Evolutionary conservation across 2,329 filamentous ascomycete species (phyloP), one percentile per base, ranked within the genome.

Genomic region (Ceratocystis colombiana): DNA sequence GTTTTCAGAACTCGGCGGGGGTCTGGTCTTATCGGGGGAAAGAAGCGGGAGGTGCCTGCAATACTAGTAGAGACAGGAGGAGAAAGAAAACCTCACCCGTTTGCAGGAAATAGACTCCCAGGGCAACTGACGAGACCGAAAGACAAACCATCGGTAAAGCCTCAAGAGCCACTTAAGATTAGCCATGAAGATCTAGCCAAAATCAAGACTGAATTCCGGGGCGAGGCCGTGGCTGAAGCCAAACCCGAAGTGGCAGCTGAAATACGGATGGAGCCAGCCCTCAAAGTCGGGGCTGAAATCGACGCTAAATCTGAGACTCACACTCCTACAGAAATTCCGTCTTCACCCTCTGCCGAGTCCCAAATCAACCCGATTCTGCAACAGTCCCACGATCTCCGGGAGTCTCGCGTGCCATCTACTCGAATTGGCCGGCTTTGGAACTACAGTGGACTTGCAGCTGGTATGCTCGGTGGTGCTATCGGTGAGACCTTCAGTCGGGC

Each of bases 391-490:
- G 80, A 88, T 68, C 85, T 99, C 73, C 83, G 88, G 66, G 93
- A 97, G 72, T 99, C 94, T 8, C 87, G 86, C 69, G 92, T 99
- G 0, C 94, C 94, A 1, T 89, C 94, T 0, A 90, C 91, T 6
- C 86, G 94, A 3, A 77, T 99, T 64, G 88, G 92, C 55, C 84
- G 94, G 66, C 78, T 99, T 28, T 96, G 93, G 89, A 95, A 99
- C 75, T 99, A 97, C 73, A 84, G 90, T 66, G 91, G 94, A 0
- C 82, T 99, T 4, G 94, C 91, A 30, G 93, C 91, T 0, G 95
- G 93, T 61, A 96, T 99, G 92, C 85, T 96, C 6, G 89, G 95
- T 71, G 94, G 94, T 0, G 92, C 92, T 33, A 85, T 96, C 68
- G 88, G 86, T 0, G 94, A 99, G 75, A 84, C 88, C 64, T 78